phyloP scores from a whole-genome alignment of 352 stramenopile species.

The Lagenidium giganteum region DNA sequence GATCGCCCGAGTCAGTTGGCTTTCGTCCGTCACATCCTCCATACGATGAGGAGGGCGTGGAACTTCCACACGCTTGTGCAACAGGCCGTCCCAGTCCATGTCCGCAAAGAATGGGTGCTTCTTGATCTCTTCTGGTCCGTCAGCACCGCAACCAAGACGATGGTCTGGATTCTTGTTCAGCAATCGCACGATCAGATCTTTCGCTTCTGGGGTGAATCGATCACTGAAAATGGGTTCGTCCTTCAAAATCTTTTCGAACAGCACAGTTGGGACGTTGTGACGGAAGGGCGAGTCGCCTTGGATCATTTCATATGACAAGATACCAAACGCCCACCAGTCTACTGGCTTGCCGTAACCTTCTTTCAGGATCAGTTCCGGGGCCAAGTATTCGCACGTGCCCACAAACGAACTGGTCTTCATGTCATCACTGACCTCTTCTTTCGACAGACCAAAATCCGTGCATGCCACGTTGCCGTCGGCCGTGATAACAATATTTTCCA shows the following conservation, averaged over 20 bases:
- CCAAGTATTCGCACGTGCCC: slow-evolving; percentile 72
- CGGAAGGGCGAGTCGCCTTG: slow-evolving; percentile 70
- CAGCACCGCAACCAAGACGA: slow-evolving; percentile 48
- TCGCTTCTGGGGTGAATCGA: slow-evolving; percentile 57
- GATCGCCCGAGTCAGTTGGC: slow-evolving; percentile 53
- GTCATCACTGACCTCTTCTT: slow-evolving; percentile 70
- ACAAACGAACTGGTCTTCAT: slow-evolving; percentile 64
- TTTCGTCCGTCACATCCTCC: slow-evolving; percentile 69
- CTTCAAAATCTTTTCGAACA: slow-evolving; percentile 79
- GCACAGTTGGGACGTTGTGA: slow-evolving; percentile 53
- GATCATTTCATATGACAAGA: slow-evolving; percentile 74
- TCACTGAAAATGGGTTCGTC: slow-evolving; percentile 67
- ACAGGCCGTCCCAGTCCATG: slow-evolving; percentile 62
- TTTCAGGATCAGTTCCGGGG: slow-evolving; percentile 67
- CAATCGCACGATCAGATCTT: slow-evolving; percentile 56
- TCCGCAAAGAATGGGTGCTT: slow-evolving; percentile 59
- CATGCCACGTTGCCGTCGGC: slow-evolving; percentile 65
- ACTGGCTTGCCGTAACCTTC: slow-evolving; percentile 66
- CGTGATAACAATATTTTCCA: slow-evolving; percentile 74
- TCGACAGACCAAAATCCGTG: slow-evolving; percentile 71
- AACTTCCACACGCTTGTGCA: slow-evolving; percentile 55
- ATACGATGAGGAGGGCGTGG: slow-evolving; percentile 63
- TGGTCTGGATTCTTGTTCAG: slow-evolving; percentile 48
- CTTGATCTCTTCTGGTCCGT: slow-evolving; percentile 71
- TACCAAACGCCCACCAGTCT: slow-evolving; percentile 75